Base-by-base conservation (phyloP, 1,284 basidiomycete species). In the Ceraceosorus guamensis region DNA sequence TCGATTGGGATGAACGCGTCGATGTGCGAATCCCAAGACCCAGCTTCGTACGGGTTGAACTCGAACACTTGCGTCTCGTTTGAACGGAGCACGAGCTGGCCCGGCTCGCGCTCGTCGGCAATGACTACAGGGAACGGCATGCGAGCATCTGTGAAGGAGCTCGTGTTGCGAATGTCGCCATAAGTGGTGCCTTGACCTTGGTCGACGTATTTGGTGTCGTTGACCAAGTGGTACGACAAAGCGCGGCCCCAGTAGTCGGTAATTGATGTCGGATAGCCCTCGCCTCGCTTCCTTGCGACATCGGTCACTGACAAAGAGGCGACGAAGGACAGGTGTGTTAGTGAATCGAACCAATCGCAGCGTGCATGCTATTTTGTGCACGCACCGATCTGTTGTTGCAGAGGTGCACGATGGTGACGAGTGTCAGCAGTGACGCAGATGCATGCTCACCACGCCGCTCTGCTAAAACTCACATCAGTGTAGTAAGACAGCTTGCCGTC, bases 21-120 rank as follows among this genome's bases (percentile, higher is more conserved):
- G 4, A 76, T 56, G 30, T 52, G 59, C 13, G 70, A 77, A 30
- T 78, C 77, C 79, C 79, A 82, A 0, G 77, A 71, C 8, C 81
- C 81, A 53, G 79, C 81, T 62, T 81, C 79, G 55, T 70, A 77
- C 0, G 78, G 79, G 1, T 74, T 79, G 53, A 79, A 79, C 61
- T 82, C 80, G 70, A 77, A 81, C 50, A 71, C 69, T n/a, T n/a
- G n/a, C 13, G 67, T 63, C 10, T 65, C 77, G 61, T 81, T 81
- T 44, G 66, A 65, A 6, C 77, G 70, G 46, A 80, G 71, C 58
- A 79, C 67, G 10, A 76, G 51, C 61, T 79, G 74, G 43, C 76
- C 75, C 0, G 70, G 70, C 59, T 79, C 78, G n/a, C 80, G 76
- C 71, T 81, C 79, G 35, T 78, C 79, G 4, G 80, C 77, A 41